A percentile compares a stretch with the other conserved stretches of the same genome.
phyloP scores from a whole-genome alignment of 495 filamentous ascomycete genomes.

The Neurospora sp. region DNA sequence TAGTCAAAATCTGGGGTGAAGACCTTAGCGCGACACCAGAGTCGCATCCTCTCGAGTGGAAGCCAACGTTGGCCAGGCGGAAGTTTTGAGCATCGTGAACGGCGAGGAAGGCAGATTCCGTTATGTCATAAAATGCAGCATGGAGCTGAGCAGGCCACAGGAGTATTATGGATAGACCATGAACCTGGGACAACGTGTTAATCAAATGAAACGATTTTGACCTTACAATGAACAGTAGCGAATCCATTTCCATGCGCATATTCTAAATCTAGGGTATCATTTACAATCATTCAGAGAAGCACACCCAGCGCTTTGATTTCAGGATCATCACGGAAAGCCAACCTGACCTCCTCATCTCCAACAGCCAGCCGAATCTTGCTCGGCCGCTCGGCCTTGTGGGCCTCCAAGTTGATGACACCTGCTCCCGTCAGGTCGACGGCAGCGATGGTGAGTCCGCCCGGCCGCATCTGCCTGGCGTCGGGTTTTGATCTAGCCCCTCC shows the following conservation, averaged over 20 bases:
- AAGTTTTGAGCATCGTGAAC: constrained; percentile 20
- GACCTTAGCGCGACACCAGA: constrained; percentile 86
- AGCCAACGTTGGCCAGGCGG: constrained; percentile 58
- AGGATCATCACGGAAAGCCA: constrained; percentile 78
- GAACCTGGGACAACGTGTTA: not conserved
- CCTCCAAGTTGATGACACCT: constrained; percentile 75
- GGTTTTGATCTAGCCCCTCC: constrained; percentile 3
- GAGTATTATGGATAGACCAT: not conserved
- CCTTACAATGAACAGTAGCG: not conserved
- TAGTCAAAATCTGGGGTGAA: constrained; percentile 89
- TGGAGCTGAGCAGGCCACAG: not conserved
- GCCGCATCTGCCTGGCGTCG: constrained; percentile 28
- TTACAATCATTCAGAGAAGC: constrained; percentile 20
- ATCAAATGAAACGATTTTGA: not conserved
- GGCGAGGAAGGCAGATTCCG: not conserved
- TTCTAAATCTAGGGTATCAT: not conserved
- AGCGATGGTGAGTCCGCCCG: constrained; percentile 58
- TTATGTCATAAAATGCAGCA: not conserved
- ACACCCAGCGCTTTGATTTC: constrained; percentile 67
- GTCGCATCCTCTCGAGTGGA: constrained; percentile 89
- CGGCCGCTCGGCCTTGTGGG: constrained; percentile 65
- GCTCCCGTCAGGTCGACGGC: constrained; percentile 77
- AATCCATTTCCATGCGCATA: not conserved
- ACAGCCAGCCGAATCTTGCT: constrained; percentile 80
- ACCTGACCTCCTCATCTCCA: constrained; percentile 78